Percentiles rank a stretch among this genome's conserved stretches.
Evolutionary conservation across 768 basidiomycete genomes (phyloP).

Genomic region (Sistotremastrum niveocremeum): DNA sequence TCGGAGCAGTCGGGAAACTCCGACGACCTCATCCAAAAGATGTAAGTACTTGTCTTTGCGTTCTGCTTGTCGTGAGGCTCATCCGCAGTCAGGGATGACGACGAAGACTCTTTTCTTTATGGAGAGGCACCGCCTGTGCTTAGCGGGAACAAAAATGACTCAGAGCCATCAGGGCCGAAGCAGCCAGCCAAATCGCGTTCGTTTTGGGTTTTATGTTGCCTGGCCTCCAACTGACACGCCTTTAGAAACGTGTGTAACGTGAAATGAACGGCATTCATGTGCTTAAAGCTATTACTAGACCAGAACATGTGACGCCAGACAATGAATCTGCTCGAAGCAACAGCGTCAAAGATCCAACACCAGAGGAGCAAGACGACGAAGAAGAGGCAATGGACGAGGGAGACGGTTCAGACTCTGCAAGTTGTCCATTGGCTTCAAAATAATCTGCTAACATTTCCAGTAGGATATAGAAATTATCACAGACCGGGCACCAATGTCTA

Average conservation of each 20-base stretch:
- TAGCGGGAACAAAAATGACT: constrained; percentile 15
- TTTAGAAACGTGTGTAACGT: constrained; percentile 20
- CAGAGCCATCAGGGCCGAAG: constrained; percentile 18
- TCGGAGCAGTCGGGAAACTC: too few relatives aligned
- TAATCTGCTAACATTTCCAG: background rate
- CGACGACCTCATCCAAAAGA: too few relatives aligned
- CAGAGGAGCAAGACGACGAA: constrained; percentile 22
- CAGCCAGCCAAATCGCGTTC: constrained; percentile 32
- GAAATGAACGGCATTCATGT: constrained; percentile 17
- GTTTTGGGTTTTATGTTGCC: constrained; percentile 9
- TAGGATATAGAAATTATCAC: constrained; percentile 88
- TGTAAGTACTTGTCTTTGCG: too few relatives aligned
- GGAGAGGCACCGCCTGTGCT: constrained; percentile 30
- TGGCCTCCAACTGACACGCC: constrained; percentile 17
- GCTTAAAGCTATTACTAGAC: constrained; percentile 17
- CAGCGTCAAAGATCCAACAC: constrained; percentile 7
- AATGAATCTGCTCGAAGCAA: constrained; percentile 1
- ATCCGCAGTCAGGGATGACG: constrained; percentile 26
- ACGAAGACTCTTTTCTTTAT: constrained; percentile 73
- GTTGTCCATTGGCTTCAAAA: constrained; percentile 2
- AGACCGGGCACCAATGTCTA: constrained; percentile 58
- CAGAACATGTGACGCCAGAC: constrained; percentile 17
- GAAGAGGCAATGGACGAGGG: constrained; percentile 18
- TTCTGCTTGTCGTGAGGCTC: too few relatives aligned
- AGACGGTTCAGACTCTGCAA: constrained; percentile 8